These are phyloP conservation scores for Musa schizocarpa DNA, from an alignment of 176 grass and related monocot species.

Conservation along the genomic window DNA sequence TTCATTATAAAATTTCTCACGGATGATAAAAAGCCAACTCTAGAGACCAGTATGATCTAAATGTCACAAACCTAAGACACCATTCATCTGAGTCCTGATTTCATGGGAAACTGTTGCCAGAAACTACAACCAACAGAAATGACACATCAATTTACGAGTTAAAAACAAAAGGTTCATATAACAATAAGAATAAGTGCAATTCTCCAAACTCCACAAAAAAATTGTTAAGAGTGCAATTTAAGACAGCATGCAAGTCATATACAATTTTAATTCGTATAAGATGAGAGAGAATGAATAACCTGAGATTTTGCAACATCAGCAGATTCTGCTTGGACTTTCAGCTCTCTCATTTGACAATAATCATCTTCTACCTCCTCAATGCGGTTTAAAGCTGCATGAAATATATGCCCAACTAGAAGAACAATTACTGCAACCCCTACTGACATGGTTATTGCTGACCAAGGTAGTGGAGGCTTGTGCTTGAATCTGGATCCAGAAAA, in stretches of 20 bases:
- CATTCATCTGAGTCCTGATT: conserved; percentile 86
- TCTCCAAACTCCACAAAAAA: background rate
- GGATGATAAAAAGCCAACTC: conserved; percentile 5
- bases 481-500: conserved; percentile 50
- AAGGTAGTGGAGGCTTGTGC: conserved; percentile 38
- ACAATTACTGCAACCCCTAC: conserved; percentile 47
- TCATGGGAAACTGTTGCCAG: conserved; percentile 84
- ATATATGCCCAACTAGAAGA: conserved; percentile 61
- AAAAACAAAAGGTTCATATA: background rate
- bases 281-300: conserved; percentile 21
- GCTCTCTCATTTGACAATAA: conserved; percentile 47
- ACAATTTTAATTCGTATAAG: background rate
- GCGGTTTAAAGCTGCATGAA: conserved; percentile 58
- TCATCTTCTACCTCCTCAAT: conserved; percentile 63
- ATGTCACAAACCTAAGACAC: conserved; percentile 58
- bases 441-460: conserved; percentile 56
- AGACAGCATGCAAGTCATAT: background rate
- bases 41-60: background rate
- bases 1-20: background rate
- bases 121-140: conserved; percentile 52
- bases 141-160: conserved; percentile 19
- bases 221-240: background rate
- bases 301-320: conserved; percentile 79
- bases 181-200: background rate
- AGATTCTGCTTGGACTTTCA: conserved; percentile 68